Base-by-base conservation (phyloP, 768 basidiomycete genomes). In the Amanita rimosa region DNA sequence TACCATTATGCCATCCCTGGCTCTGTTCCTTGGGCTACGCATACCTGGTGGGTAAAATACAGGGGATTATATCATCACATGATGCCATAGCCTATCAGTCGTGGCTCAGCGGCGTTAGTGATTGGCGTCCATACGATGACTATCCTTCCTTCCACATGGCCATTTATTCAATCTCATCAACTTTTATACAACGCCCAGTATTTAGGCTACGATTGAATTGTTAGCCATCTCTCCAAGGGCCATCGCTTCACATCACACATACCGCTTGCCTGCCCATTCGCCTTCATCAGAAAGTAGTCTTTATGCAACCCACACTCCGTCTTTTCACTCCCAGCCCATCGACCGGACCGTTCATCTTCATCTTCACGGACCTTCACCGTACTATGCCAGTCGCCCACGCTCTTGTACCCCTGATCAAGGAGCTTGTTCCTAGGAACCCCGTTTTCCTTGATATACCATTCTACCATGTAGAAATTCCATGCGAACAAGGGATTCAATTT, bases 321-420 rank as follows among this genome's bases (percentile, higher is more conserved):
- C 74, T 98, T 99, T 52, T 74, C 72, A 61, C 75, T 83, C 5
- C 87, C 90, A 2, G 84, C 82, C 96, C 96, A 99, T 47, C 96
- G 69, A 1, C 95, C 95, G 1, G 85, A 81, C 21, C 96, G 77
- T 66, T 99, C 96, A 52, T 89, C 89, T 36, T 85, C 76, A 0
- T 77, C 82, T 52, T 81, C 82, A 56, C 64, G 73, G 11, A 73
- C 72, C 63, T 78, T 78, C n/a, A 63, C 64, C 0, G 96, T 99
- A 53, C 90, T 94, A 67, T 99, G 96, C 88, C 94, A 95, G 65
- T 99, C 96, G 3, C 96, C 96, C 53, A 99, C 81, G 60, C 89
- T 92, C 57, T 83, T 85, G 70, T 98, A 99, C 3, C 96, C 96
- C 61, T 91, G 80, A 52, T 79, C 80, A 35, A 99, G 76, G 4